Percentiles rank a stretch among this genome's conserved stretches.
Evolutionary conservation across 2,329 filamentous ascomycete genomes (phyloP).

Genomic region (Cordyceps javanica): DNA sequence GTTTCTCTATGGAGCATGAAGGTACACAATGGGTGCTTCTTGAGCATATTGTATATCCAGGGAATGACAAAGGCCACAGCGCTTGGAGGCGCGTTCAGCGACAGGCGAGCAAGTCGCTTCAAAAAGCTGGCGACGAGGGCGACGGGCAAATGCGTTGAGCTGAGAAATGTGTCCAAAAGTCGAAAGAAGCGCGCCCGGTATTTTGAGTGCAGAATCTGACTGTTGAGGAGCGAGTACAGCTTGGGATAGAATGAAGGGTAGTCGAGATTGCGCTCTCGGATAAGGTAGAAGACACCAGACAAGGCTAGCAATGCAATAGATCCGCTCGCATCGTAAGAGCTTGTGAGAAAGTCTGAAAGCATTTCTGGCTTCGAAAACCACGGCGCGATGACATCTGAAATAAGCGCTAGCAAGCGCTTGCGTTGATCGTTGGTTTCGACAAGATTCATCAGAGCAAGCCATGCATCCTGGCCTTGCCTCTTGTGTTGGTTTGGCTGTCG

Average conservation of each 20-base stretch:
- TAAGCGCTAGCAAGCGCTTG: conserved; percentile 69
- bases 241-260: conserved; percentile 93
- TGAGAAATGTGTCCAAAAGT: conserved; percentile 82
- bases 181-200: conserved; percentile 92
- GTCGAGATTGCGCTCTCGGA: conserved; percentile 88
- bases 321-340: conserved; percentile 82
- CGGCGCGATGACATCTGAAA: conserved; percentile 73
- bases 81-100: conserved; percentile 81
- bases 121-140: conserved; percentile 91
- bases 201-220: conserved; percentile 83
- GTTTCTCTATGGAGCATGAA: conserved; percentile 89
- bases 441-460: conserved; percentile 69
- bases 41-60: conserved; percentile 93
- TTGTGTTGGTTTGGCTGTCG: conserved; percentile 65
- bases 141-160: conserved; percentile 86
- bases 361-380: conserved; percentile 87
- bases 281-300: conserved; percentile 91
- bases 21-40: conserved; percentile 80
- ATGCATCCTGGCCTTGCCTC: conserved; percentile 76
- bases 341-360: conserved; percentile 93
- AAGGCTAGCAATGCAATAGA: conserved; percentile 82
- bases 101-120: conserved; percentile 80
- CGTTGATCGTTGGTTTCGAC: conserved; percentile 65
- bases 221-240: conserved; percentile 86
- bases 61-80: conserved; percentile 85